A percentile compares a stretch with the other conserved stretches of the same genome.
Evolutionary conservation across 2,329 filamentous ascomycete species (phyloP).

Genomic region (Mycosphaerella sp.): DNA sequence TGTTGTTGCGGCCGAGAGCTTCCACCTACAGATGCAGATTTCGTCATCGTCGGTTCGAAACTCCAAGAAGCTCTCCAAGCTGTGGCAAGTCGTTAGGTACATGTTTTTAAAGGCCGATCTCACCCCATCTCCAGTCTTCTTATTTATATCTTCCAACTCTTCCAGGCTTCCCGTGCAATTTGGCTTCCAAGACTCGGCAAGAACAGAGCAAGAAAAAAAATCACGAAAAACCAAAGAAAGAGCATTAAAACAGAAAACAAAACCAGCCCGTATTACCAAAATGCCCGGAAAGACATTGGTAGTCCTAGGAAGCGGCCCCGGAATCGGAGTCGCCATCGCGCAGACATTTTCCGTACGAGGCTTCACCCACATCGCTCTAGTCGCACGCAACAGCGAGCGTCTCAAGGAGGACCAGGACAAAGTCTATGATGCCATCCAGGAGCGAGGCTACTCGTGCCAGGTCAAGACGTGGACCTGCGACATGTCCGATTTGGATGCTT

Average conservation of each 20-base stretch:
- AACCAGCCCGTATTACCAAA: not conserved
- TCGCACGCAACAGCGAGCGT: conserved; percentile 41
- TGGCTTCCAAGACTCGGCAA: no score
- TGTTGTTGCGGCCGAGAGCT: conserved; percentile 33
- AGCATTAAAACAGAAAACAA: no score
- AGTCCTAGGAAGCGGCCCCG: conserved; percentile 45
- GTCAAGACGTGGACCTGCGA: conserved; percentile 44
- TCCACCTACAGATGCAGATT: conserved; percentile 12
- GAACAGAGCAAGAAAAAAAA: no score
- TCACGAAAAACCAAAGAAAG: no score
- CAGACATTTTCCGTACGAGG: conserved; percentile 39
- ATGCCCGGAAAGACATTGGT: conserved; percentile 30
- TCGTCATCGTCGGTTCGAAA: not conserved
- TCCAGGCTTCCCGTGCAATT: no score
- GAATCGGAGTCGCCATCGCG: conserved; percentile 42
- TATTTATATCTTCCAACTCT: no score
- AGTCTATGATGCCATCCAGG: conserved; percentile 30
- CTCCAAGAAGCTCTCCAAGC: no score
- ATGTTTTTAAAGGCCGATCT: not conserved
- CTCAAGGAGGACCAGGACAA: conserved; percentile 33
- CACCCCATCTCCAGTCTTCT: not conserved
- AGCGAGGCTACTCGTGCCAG: conserved; percentile 31
- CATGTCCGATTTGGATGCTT: conserved; percentile 36
- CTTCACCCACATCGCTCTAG: conserved; percentile 45
- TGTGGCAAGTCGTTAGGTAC: no score